Percentiles rank a stretch among this genome's conserved stretches.
Evolutionary conservation across 1,284 basidiomycete genomes (phyloP).

Genomic region (Ustilago loliicola): DNA sequence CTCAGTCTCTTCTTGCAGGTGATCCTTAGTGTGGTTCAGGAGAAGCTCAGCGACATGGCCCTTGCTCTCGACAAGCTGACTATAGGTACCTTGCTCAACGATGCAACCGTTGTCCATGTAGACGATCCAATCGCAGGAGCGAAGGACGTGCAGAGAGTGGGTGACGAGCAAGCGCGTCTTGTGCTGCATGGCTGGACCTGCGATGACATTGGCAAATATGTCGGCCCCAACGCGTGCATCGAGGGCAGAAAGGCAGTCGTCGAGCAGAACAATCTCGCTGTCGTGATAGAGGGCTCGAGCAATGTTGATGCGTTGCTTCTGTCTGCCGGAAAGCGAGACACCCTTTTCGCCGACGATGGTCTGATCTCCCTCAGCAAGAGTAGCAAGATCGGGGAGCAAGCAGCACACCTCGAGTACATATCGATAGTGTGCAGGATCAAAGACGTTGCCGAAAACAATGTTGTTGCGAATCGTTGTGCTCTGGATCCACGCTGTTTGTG

Average conservation of each 20-base stretch:
- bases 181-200: constrained; percentile 37
- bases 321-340: constrained; percentile 78
- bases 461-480: too few relatives aligned
- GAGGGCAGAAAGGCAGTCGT: constrained; percentile 84
- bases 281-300: constrained; percentile 48
- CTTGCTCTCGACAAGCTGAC: constrained; percentile 19
- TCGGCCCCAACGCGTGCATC: constrained; percentile 78
- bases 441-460: constrained; percentile 70
- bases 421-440: constrained; percentile 77
- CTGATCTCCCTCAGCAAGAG: constrained; percentile 75
- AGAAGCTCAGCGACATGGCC: too few relatives aligned
- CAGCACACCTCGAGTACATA: too few relatives aligned
- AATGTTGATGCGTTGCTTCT: constrained; percentile 14
- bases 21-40: too few relatives aligned
- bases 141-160: constrained; percentile 53
- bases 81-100: constrained; percentile 55
- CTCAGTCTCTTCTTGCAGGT: too few relatives aligned
- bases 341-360: constrained; percentile 92
- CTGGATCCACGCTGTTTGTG: constrained; percentile 76
- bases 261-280: constrained; percentile 53
- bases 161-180: constrained; percentile 21
- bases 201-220: too few relatives aligned
- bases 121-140: constrained; percentile 5
- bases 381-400: too few relatives aligned
- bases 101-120: constrained; percentile 30